Conservation (phyloP, 2,329 filamentous ascomycete genomes). For the Huntiella omanensis region DNA sequence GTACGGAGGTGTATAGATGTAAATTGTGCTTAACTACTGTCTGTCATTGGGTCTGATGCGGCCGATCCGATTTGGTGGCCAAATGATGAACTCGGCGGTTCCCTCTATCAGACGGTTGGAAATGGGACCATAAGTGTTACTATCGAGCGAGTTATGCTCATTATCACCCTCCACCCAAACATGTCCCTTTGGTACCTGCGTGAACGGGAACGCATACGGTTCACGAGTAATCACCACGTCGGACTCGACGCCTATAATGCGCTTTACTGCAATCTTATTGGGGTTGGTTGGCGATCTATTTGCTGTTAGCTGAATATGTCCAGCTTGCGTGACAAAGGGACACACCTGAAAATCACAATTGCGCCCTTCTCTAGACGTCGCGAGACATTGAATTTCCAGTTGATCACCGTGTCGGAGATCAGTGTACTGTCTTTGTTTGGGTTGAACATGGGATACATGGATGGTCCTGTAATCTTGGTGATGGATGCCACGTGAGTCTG, state of each 20-base stretch:
- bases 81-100: slow-evolving; percentile 52
- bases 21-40: too few species aligned
- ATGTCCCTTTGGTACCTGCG: slow-evolving; percentile 62
- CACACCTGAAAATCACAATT: slow-evolving; percentile 52
- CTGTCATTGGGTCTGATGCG: slow-evolving; percentile 18
- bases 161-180: slow-evolving; percentile 91
- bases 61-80: slow-evolving; percentile 43
- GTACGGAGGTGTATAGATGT: too few species aligned
- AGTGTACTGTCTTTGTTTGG: slow-evolving; percentile 39
- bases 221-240: slow-evolving; percentile 25
- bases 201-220: slow-evolving; percentile 13
- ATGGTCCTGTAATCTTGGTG: slow-evolving; percentile 38
- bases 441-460: slow-evolving; percentile 66
- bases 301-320: neutral
- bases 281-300: slow-evolving; percentile 54
- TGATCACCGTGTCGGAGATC: slow-evolving; percentile 36
- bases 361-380: slow-evolving; percentile 48
- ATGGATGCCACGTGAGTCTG: slow-evolving; percentile 41
- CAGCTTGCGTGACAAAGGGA: neutral
- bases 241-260: slow-evolving; percentile 63
- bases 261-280: slow-evolving; percentile 55
- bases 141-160: slow-evolving; percentile 36
- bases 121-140: slow-evolving; percentile 77
- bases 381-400: slow-evolving; percentile 38
- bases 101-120: slow-evolving; percentile 58